A percentile compares a stretch with the other conserved stretches of the same genome.
phyloP scores from a whole-genome alignment of 495 filamentous ascomycete genomes.

The Aspergillus saccharolyticus region DNA sequence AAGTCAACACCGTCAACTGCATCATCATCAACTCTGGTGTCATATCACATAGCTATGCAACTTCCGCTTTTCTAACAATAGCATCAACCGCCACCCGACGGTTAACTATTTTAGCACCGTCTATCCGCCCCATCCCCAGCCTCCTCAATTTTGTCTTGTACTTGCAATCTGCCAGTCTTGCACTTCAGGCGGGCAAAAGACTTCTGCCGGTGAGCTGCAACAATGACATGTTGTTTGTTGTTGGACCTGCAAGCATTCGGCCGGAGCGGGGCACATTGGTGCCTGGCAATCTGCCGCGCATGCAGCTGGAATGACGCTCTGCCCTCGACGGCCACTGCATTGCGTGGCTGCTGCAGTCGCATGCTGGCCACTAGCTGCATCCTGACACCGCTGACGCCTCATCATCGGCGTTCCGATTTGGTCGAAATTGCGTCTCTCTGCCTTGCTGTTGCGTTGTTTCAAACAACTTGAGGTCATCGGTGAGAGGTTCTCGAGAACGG shows the following conservation, averaged over 20 bases:
- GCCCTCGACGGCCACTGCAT: neutral
- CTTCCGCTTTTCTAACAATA: conserved; percentile 1
- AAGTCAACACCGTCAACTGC: neutral
- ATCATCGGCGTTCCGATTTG: neutral
- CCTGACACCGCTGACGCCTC: no score
- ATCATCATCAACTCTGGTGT: neutral
- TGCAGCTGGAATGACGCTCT: neutral
- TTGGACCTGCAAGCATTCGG: neutral
- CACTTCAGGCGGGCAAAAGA: neutral
- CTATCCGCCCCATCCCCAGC: conserved; percentile 19
- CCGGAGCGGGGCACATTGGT: neutral
- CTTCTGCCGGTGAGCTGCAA: neutral
- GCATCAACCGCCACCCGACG: neutral
- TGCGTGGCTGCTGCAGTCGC: neutral
- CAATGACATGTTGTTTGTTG: neutral
- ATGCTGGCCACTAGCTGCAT: neutral
- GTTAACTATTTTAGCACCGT: conserved; percentile 6
- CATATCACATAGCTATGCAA: neutral
- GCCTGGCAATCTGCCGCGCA: neutral
- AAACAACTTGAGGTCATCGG: neutral
- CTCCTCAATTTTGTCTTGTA: conserved; percentile 13
- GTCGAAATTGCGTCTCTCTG: neutral
- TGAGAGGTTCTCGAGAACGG: no score
- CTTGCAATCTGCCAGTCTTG: neutral
- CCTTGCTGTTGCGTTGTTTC: neutral